phyloP scores from a whole-genome alignment of 176 grass and related monocot genomes.

The Puccinellia tenuiflora region DNA sequence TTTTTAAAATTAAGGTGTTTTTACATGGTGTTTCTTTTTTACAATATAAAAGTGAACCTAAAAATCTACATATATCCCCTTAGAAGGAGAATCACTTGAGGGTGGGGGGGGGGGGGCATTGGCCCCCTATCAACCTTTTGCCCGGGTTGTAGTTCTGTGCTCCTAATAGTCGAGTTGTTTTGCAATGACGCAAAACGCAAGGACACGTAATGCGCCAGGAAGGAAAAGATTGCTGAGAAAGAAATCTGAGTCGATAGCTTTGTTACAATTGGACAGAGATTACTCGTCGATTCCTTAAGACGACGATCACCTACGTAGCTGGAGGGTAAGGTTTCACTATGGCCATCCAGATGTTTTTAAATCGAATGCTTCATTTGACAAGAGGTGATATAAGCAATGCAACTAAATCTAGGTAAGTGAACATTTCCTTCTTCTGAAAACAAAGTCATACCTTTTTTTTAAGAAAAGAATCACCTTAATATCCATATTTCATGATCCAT shows the following conservation, averaged over 20 bases:
- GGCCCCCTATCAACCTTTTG: too few species aligned
- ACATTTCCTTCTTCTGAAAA: background rate
- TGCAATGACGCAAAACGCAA: too few species aligned
- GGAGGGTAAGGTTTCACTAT: slow-evolving; percentile 80
- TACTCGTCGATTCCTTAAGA: slow-evolving; percentile 75
- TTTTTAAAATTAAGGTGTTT: too few species aligned
- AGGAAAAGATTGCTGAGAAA: too few species aligned
- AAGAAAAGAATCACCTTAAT: background rate
- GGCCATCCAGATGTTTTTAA: slow-evolving; percentile 59
- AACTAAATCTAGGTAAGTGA: slow-evolving; percentile 60
- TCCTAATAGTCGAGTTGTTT: background rate
- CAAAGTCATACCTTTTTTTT: background rate
- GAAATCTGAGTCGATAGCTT: slow-evolving; percentile 21
- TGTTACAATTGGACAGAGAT: slow-evolving; percentile 84
- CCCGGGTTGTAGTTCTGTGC: too few species aligned
- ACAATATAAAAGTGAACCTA: too few species aligned
- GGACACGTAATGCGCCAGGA: too few species aligned
- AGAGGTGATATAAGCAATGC: slow-evolving; percentile 74
- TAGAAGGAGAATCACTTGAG: too few species aligned
- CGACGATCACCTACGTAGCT: slow-evolving; percentile 13
- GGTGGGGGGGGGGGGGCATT: too few species aligned
- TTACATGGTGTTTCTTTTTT: too few species aligned
- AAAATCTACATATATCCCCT: too few species aligned
- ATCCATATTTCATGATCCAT: slow-evolving; percentile 50
- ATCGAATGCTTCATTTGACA: slow-evolving; percentile 68